These are phyloP conservation scores for Asterochloris sp. DNA, from an alignment of 139 green algal genomes.

Conservation along the genomic window DNA sequence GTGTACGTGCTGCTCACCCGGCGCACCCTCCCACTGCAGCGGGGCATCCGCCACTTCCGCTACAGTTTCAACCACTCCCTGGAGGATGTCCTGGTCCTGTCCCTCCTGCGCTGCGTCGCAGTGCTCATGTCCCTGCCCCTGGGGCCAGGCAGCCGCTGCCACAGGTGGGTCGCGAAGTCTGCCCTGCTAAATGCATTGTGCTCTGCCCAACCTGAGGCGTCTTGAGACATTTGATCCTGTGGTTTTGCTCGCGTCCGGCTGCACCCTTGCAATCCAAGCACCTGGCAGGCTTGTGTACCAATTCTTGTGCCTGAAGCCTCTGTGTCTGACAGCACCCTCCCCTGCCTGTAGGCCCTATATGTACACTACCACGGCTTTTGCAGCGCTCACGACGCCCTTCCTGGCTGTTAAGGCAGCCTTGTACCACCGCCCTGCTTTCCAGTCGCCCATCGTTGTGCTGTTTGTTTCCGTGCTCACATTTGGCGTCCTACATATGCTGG, in stretches of 20 bases:
- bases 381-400: slow-evolving; percentile 35
- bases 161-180: slow-evolving; percentile 27
- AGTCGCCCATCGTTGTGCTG: slow-evolving; percentile 24
- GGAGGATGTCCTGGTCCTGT: slow-evolving; percentile 51
- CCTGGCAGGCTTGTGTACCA: too few relatives aligned
- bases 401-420: slow-evolving; percentile 40
- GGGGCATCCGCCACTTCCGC: slow-evolving; percentile 12
- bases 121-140: slow-evolving; percentile 41
- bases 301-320: background rate
- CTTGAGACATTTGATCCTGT: too few relatives aligned
- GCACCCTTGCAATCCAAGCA: too few relatives aligned
- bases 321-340: background rate
- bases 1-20: slow-evolving; percentile 45
- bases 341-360: slow-evolving; percentile 48
- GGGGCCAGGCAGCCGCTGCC: slow-evolving; percentile 25
- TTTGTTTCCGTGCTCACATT: slow-evolving; percentile 43
- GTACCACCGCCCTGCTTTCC: slow-evolving; percentile 26
- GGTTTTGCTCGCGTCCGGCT: too few relatives aligned
- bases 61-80: slow-evolving; percentile 45
- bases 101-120: slow-evolving; percentile 28
- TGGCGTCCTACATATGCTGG: slow-evolving; percentile 31
- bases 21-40: slow-evolving; percentile 10
- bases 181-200: background rate
- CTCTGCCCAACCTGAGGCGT: background rate
- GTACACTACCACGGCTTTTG: slow-evolving; percentile 43